Conservation (phyloP, 2,329 filamentous ascomycete genomes). For the Phyllosticta paracitricarpa region DNA sequence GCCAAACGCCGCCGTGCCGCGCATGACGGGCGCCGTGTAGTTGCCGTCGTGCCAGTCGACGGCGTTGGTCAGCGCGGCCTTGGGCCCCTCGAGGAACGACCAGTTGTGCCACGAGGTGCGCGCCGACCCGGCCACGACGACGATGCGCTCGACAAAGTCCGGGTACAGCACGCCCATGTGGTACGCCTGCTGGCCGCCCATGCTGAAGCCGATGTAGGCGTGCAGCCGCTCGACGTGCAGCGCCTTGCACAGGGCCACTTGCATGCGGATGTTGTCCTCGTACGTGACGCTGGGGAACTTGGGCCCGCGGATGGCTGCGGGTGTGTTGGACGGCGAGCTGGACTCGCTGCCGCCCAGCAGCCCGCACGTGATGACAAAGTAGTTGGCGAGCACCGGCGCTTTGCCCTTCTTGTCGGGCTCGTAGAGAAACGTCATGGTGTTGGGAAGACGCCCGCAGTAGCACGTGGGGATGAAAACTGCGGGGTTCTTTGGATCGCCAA, state of each 20-base stretch:
- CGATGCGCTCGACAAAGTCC: slow-evolving; percentile 30
- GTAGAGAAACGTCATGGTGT: slow-evolving; percentile 36
- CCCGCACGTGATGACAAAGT: slow-evolving; percentile 43
- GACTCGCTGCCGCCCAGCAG: slow-evolving; percentile 47
- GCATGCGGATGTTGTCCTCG: slow-evolving; percentile 43
- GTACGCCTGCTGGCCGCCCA: slow-evolving; percentile 47
- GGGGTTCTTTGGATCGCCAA: slow-evolving; percentile 26
- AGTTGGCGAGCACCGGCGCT: slow-evolving; percentile 16
- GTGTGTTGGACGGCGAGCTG: slow-evolving; percentile 42
- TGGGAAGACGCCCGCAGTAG: slow-evolving; percentile 42
- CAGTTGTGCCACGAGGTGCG: slow-evolving; percentile 43
- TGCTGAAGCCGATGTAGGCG: slow-evolving; percentile 45
- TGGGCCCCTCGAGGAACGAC: slow-evolving; percentile 46
- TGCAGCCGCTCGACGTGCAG: slow-evolving; percentile 36
- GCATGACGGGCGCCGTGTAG: neutral
- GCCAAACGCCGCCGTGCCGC: slow-evolving; percentile 26
- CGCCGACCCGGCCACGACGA: slow-evolving; percentile 43
- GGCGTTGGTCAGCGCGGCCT: slow-evolving; percentile 36
- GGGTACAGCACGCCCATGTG: slow-evolving; percentile 43
- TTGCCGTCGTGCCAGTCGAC: slow-evolving; percentile 25
- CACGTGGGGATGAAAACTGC: slow-evolving; percentile 41
- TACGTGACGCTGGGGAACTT: slow-evolving; percentile 39
- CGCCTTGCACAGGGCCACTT: slow-evolving; percentile 34
- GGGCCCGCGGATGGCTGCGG: neutral
- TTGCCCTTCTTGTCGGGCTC: slow-evolving; percentile 33